phyloP scores from a whole-genome alignment of 257 asterid genomes.

The Capsicum baccatum region DNA sequence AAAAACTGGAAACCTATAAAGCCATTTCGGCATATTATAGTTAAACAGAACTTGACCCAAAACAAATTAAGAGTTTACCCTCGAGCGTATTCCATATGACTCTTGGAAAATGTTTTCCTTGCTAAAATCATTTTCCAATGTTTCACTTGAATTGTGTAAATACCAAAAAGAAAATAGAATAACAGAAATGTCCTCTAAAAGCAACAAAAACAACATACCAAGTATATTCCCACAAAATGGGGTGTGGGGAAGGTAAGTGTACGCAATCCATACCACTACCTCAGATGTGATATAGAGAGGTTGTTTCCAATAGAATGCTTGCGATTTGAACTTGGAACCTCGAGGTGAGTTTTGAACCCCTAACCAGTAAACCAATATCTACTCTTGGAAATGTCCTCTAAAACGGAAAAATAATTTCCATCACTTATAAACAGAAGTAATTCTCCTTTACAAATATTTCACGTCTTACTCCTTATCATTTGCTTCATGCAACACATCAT shows the following conservation, averaged over 20 bases:
- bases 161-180: too few relatives aligned
- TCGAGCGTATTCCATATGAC: background rate
- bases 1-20: slow-evolving; percentile 2
- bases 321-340: too few relatives aligned
- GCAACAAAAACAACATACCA: too few relatives aligned
- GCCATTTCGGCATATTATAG: background rate
- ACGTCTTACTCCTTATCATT: background rate
- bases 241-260: too few relatives aligned
- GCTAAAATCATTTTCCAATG: background rate
- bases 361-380: too few relatives aligned
- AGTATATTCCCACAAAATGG: too few relatives aligned
- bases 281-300: too few relatives aligned
- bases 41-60: background rate
- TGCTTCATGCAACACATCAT: background rate
- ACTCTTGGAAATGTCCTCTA: background rate
- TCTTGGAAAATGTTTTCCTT: background rate
- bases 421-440: background rate
- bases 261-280: too few relatives aligned
- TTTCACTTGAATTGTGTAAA: background rate
- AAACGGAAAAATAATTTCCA: background rate
- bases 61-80: too few relatives aligned
- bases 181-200: too few relatives aligned
- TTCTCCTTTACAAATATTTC: background rate
- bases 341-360: too few relatives aligned
- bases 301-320: too few relatives aligned